phyloP scores from a whole-genome alignment of 805 yeast species.

The Candida sanyiensis region DNA sequence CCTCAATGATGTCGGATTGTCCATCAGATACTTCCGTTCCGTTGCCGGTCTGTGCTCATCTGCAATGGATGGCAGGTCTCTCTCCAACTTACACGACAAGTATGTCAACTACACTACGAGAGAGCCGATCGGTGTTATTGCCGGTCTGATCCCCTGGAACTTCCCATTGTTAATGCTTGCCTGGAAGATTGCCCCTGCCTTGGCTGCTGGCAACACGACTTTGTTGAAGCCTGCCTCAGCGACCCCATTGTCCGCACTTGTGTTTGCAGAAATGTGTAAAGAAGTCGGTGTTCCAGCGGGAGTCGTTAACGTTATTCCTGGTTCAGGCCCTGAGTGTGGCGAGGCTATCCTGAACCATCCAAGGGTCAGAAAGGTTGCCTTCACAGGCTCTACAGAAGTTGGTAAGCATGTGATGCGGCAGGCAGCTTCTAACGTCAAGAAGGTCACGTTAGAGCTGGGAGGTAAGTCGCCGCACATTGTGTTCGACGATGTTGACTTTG shows the following conservation, averaged over 20 bases:
- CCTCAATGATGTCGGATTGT: slow-evolving; percentile 51
- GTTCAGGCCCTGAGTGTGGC: slow-evolving; percentile 41
- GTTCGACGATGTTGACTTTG: slow-evolving; percentile 43
- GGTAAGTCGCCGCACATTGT: slow-evolving; percentile 46
- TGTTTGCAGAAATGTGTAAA: slow-evolving; percentile 36
- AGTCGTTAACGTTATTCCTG: slow-evolving; percentile 42
- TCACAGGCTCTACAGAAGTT: slow-evolving; percentile 49
- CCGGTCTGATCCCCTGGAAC: slow-evolving; percentile 49
- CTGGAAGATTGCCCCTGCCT: slow-evolving; percentile 44
- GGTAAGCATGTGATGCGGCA: slow-evolving; percentile 39
- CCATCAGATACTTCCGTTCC: slow-evolving; percentile 64
- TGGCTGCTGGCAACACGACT: slow-evolving; percentile 44
- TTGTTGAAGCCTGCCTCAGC: slow-evolving; percentile 45
- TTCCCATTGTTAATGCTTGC: slow-evolving; percentile 46
- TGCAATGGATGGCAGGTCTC: too few species aligned
- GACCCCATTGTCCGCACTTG: slow-evolving; percentile 43
- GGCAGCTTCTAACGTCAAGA: slow-evolving; percentile 40
- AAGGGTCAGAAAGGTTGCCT: slow-evolving; percentile 45
- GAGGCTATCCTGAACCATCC: slow-evolving; percentile 41
- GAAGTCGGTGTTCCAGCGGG: slow-evolving; percentile 47
- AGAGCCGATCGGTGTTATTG: slow-evolving; percentile 49
- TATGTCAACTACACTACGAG: slow-evolving; percentile 49
- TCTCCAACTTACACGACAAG: too few species aligned
- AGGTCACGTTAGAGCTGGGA: slow-evolving; percentile 46
- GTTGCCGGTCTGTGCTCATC: too few species aligned